Evolutionary conservation across 148 eudicot genomes (phyloP), one percentile per base, ranked within the genome.

Genomic region (Diospyros kaki): DNA sequence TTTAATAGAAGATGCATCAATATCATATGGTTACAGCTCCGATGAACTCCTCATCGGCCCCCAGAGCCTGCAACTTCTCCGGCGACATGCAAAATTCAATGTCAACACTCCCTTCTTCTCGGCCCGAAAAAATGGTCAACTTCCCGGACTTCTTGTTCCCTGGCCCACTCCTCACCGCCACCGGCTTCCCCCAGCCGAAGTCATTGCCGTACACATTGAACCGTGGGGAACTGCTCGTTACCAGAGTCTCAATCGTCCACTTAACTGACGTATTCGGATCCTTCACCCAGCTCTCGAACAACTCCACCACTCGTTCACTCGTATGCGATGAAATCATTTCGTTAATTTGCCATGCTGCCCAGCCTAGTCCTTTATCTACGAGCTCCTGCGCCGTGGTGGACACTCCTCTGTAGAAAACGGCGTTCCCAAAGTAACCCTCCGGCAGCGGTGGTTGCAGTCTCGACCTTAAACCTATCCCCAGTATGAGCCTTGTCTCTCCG

Each of bases 401-500:
- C 8, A 51, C 53, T 1, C 9, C 11, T 41, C 6, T 4, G 40
- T 5, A 2, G 3, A n/a, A 41, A 51, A 68, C 41, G 15, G 58
- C 28, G 11, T 48, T 48, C 40, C 58, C 72, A 48, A 68, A 74
- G 50, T 79, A 82, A 1, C 52, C 76, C 0, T 71, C 55, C 28
- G 28, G 28, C 28, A 28, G 28, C 28, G 28, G 28, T 28, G 28
- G 28, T 28, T 28, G 28, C 28, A 82, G 14, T 59, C 80, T 66
- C 7, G 55, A 43, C 48, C 85, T 79, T 14, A 61, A 69, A 18
- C 63, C 56, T 42, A 83, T 11, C 3, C 15, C 1, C 18, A 71
- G 0, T 17, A 1, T 3, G 41, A 65, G n/a, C 17, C 4, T 38
- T 53, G 55, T 28, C 17, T 79, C 72, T 65, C 75, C 9, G 2